A percentile compares a stretch with the other conserved stretches of the same genome.
Evolutionary conservation across 2,329 filamentous ascomycete genomes (phyloP).

Genomic region (Calonectria naviculata): DNA sequence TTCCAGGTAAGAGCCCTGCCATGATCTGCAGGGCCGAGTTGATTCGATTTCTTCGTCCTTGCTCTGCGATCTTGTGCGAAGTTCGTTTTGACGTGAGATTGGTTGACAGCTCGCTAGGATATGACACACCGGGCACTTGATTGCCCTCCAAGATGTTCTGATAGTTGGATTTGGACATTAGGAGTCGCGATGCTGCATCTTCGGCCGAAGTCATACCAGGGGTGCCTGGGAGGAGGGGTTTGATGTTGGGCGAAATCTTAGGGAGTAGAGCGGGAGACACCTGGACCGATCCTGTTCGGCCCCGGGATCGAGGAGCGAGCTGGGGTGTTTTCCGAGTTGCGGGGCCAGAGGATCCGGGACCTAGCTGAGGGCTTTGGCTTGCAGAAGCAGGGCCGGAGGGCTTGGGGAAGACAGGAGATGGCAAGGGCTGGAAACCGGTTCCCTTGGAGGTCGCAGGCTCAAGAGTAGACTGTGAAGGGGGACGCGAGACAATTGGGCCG

Average conservation of each 20-base stretch:
- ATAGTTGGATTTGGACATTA: constrained; percentile 97
- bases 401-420: constrained; percentile 59
- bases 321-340: constrained; percentile 66
- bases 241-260: constrained; percentile 93
- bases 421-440: constrained; percentile 59
- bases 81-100: constrained; percentile 97
- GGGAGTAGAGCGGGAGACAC: constrained; percentile 88
- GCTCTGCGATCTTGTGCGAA: constrained; percentile 97
- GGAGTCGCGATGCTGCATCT: constrained; percentile 75
- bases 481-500: constrained; percentile 54
- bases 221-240: constrained; percentile 80
- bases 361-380: constrained; percentile 73
- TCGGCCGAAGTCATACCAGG: constrained; percentile 63
- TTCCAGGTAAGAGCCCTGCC: constrained; percentile 81
- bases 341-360: constrained; percentile 59
- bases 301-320: constrained; percentile 67
- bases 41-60: constrained; percentile 93
- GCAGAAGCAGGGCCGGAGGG: constrained; percentile 61
- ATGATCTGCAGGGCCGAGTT: constrained; percentile 95
- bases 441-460: constrained; percentile 61
- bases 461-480: constrained; percentile 48
- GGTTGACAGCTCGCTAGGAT: constrained; percentile 90
- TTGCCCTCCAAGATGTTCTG: constrained; percentile 97
- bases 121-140: constrained; percentile 87
- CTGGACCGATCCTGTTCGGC: constrained; percentile 81